Evolutionary conservation across 768 basidiomycete species (phyloP).

Genomic region (Trametes meyenii): DNA sequence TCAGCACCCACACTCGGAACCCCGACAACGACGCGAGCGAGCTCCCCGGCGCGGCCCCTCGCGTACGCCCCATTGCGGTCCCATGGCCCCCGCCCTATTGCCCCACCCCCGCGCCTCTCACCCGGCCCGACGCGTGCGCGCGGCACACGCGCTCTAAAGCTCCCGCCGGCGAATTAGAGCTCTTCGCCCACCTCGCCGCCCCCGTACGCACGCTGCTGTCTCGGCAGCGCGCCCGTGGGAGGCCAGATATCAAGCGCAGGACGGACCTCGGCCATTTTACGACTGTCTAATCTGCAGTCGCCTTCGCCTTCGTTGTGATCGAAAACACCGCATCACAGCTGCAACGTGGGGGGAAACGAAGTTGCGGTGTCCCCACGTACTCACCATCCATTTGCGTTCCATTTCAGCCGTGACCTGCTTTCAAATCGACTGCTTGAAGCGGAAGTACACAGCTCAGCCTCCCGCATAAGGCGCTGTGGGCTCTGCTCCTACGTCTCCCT

Average conservation of each 20-base stretch:
- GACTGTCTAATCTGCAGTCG: too few relatives aligned
- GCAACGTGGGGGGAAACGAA: too few relatives aligned
- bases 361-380: slow-evolving; percentile 31
- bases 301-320: too few relatives aligned
- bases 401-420: slow-evolving; percentile 26
- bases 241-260: too few relatives aligned
- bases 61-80: background rate
- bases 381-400: slow-evolving; percentile 28
- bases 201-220: background rate
- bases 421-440: too few relatives aligned
- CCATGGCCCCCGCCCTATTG: background rate
- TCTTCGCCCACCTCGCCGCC: background rate
- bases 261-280: too few relatives aligned
- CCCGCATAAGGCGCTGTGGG: background rate
- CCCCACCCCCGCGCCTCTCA: background rate
- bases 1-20: too few relatives aligned
- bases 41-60: background rate
- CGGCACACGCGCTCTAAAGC: background rate
- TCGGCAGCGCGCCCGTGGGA: background rate
- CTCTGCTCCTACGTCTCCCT: background rate
- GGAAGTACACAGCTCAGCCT: too few relatives aligned
- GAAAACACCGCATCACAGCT: too few relatives aligned
- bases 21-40: too few relatives aligned
- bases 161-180: slow-evolving; percentile 1
- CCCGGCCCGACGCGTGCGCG: background rate